phyloP scores from a whole-genome alignment of 1,284 basidiomycete species.

The Puccinia coronata region DNA sequence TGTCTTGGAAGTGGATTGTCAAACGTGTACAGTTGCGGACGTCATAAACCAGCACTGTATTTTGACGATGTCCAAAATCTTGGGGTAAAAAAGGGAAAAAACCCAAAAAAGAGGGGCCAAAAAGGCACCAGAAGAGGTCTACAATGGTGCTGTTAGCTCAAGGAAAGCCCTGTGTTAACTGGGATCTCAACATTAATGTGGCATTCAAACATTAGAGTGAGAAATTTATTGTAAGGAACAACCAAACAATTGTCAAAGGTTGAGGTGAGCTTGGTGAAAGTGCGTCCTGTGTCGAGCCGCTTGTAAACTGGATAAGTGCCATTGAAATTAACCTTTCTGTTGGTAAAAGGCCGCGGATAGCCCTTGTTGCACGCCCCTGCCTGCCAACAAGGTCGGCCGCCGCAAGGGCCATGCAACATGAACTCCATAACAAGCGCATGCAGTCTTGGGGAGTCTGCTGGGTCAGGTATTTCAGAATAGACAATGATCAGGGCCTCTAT shows the following conservation, averaged over 20 bases:
- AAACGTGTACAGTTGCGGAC: too few relatives aligned
- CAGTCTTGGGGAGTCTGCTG: not conserved
- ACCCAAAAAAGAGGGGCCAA: not conserved
- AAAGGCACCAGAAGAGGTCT: not conserved
- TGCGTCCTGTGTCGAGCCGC: not conserved
- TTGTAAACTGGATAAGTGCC: not conserved
- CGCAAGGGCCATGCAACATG: not conserved
- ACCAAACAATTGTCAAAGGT: not conserved
- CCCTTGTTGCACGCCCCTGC: not conserved
- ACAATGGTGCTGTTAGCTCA: too few relatives aligned
- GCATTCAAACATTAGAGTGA: not conserved
- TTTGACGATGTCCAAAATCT: too few relatives aligned
- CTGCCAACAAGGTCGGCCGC: not conserved
- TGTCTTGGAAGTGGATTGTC: not conserved
- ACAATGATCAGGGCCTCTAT: too few relatives aligned
- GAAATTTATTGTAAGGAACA: conserved; percentile 22
- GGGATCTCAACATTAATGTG: conserved; percentile 40
- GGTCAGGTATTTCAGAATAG: not conserved
- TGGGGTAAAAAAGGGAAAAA: not conserved
- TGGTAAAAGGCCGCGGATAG: not conserved
- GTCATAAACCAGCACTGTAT: too few relatives aligned
- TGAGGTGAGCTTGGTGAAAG: not conserved
- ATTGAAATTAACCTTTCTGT: too few relatives aligned
- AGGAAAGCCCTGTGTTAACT: not conserved
- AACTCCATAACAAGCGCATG: not conserved